Base-by-base conservation (phyloP, 2,329 filamentous ascomycete species). In the Exophiala lecanii-corni region DNA sequence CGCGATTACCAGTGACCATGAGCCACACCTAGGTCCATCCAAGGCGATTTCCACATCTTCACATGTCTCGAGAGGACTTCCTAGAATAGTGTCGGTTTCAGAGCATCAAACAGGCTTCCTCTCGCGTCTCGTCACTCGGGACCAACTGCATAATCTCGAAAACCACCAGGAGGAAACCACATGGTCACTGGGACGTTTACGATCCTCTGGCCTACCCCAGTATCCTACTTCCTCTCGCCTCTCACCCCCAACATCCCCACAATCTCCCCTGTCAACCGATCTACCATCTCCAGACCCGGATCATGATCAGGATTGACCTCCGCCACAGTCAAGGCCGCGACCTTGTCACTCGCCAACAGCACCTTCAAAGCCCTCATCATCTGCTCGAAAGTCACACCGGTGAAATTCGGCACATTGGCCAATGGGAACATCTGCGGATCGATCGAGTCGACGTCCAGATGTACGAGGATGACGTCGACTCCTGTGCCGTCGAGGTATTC, bases 401-500 rank as follows among this genome's bases (percentile, higher is more conserved):
- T 59, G 25, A 37, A 58, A 30, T 46, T 57, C 28, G 55, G 54
- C 30, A 59, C 51, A 40, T 59, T 58, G 15, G 47, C 52, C 38
- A 58, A 17, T 15, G 57, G 56, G 35, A 57, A 59, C 13, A 45
- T 26, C 2, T 48, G 45, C 2, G 55, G 56, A 44, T 59, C 55
- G 31, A 59, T 58, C 12, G 50, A 47, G 36, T 59, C 56, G n/a
- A 58, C 43, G 39, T 57, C 57, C 16, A 59, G 34, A 48, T 58
- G 57, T 3, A 59, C 43, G 5, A 55, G 17, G 17, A 58, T 50
- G 19, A 44, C 34, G 40, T 58, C 56, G 6, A 58, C 53, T 5
- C 45, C 31, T n/a, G n/a, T n/a, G 3, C 49, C 49, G 36, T 57
- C 53, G 36, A 59, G 41, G 40, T 47, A 57, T 16, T 37, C 26